Percentiles rank a stretch among this genome's conserved stretches.
These are phyloP conservation scores for Raffaelea deltoideospora DNA, from an alignment of 2,329 filamentous ascomycete genomes.

Conservation along the genomic window DNA sequence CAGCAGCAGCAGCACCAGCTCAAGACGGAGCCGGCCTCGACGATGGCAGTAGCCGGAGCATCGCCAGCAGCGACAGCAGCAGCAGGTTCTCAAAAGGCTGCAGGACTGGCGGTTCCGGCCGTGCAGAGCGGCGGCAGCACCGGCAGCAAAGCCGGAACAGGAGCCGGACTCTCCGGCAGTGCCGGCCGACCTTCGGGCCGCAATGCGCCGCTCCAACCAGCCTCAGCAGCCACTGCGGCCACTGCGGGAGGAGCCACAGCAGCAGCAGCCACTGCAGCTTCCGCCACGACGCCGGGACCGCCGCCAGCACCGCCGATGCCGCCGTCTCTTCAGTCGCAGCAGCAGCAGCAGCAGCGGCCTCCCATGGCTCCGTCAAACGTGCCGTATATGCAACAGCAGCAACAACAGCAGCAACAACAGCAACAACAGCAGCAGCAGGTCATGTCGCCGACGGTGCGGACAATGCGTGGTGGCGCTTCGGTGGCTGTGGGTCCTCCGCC, in stretches of 20 bases:
- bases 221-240: conserved; percentile 2
- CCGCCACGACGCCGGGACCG: too few relatives aligned
- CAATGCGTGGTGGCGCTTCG: conserved; percentile 4
- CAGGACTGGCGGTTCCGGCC: too few relatives aligned
- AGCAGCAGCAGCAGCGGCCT: background rate
- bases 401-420: background rate
- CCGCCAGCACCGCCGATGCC: too few relatives aligned
- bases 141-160: too few relatives aligned
- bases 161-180: too few relatives aligned
- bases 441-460: conserved; percentile 29
- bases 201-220: too few relatives aligned
- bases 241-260: background rate
- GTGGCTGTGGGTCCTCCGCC: conserved; percentile 1
- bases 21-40: background rate
- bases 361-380: background rate
- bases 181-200: too few relatives aligned
- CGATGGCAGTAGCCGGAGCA: too few relatives aligned
- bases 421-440: conserved; percentile 17
- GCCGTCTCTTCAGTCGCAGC: background rate
- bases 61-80: too few relatives aligned
- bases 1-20: background rate
- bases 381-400: background rate
- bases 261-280: background rate
- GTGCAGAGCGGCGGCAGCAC: too few relatives aligned
- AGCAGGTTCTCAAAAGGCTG: too few relatives aligned